Evolutionary conservation across 1,284 basidiomycete genomes (phyloP).

Genomic region (Trichosporon sp.): DNA sequence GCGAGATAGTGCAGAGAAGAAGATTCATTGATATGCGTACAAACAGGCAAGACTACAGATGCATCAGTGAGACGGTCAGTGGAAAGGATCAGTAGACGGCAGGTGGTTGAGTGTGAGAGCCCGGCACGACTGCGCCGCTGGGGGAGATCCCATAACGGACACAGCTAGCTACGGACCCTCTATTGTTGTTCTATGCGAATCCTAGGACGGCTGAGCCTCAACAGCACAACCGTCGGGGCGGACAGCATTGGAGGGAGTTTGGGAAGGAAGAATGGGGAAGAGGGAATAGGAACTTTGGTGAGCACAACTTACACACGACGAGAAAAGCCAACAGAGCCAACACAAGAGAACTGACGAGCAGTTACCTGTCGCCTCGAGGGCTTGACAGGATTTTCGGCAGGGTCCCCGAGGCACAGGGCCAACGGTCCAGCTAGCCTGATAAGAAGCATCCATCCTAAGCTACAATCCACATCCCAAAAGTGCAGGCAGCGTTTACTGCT

Average conservation of each 20-base stretch:
- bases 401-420: conserved; percentile 19
- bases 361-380: conserved; percentile 18
- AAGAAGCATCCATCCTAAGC: conserved; percentile 22
- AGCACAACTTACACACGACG: conserved; percentile 5
- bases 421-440: conserved; percentile 17
- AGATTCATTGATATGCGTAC: neutral
- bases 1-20: no score
- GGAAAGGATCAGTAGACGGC: neutral
- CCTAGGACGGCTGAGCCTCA: neutral
- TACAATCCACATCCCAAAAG: conserved; percentile 21
- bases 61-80: no score
- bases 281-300: neutral
- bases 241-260: neutral
- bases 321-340: neutral
- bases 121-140: conserved; percentile 14
- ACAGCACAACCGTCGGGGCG: neutral
- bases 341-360: conserved; percentile 18
- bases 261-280: neutral
- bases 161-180: conserved; percentile 14
- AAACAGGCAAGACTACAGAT: neutral
- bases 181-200: conserved; percentile 5
- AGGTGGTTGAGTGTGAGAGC: neutral
- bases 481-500: conserved; percentile 27
- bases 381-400: conserved; percentile 17
- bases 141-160: neutral